Percentiles rank a stretch among this genome's conserved stretches.
Conservation (phyloP, 2,329 filamentous ascomycete genomes). For the Mycocentrospora acerina region DNA sequence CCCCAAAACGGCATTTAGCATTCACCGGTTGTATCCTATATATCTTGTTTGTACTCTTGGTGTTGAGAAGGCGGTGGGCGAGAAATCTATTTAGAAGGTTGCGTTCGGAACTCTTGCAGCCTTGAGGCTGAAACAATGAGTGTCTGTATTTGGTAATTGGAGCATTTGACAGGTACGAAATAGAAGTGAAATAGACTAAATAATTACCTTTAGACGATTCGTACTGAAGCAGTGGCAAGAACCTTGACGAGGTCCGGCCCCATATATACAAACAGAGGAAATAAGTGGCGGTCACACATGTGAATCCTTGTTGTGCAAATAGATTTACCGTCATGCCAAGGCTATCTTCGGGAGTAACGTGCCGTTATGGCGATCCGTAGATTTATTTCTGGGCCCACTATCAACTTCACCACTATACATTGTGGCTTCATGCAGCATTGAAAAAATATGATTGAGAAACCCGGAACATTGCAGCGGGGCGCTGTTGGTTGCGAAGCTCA, state of each 20-base stretch:
- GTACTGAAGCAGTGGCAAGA: too few species aligned
- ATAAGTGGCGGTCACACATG: slow-evolving; percentile 8
- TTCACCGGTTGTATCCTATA: background rate
- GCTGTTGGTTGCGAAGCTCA: too few species aligned
- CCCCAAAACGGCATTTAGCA: background rate
- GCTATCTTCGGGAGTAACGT: slow-evolving; percentile 9
- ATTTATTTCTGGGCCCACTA: slow-evolving; percentile 4
- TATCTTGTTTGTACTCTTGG: slow-evolving; percentile 1
- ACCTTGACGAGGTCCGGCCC: slow-evolving; percentile 5
- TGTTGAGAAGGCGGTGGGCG: slow-evolving; percentile 2
- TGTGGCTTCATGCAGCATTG: too few species aligned
- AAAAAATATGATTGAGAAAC: too few species aligned
- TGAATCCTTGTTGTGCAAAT: slow-evolving; percentile 9
- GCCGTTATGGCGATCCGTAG: slow-evolving; percentile 19
- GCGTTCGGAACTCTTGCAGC: slow-evolving; percentile 3
- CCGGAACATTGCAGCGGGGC: too few species aligned
- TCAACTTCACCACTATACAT: too few species aligned
- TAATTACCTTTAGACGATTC: background rate
- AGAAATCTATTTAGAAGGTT: background rate
- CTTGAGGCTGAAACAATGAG: slow-evolving; percentile 1
- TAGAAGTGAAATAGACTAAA: slow-evolving; percentile 3
- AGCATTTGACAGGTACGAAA: background rate
- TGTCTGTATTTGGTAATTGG: slow-evolving; percentile 1
- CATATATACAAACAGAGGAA: slow-evolving; percentile 9
- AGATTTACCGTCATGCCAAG: slow-evolving; percentile 21